phyloP scores from a whole-genome alignment of 1,139 yeast genomes.

The Lodderomyces jiufengensis region DNA sequence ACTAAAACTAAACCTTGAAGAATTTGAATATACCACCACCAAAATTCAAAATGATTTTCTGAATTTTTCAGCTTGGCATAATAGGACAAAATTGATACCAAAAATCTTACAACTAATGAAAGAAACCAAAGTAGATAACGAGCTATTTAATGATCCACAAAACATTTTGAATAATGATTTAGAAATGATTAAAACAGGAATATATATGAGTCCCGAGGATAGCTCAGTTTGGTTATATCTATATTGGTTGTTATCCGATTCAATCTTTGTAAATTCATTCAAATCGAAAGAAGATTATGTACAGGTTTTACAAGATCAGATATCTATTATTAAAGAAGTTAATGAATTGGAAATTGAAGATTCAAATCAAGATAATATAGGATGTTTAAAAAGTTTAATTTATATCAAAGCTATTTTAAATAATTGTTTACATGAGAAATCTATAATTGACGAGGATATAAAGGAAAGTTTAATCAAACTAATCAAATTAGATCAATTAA shows the following conservation, averaged over 20 bases:
- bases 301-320: constrained; percentile 37
- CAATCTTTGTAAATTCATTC: constrained; percentile 37
- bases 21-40: constrained; percentile 72
- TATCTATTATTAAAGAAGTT: constrained; percentile 45
- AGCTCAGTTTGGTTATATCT: constrained; percentile 90
- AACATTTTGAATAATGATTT: constrained; percentile 56
- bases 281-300: constrained; percentile 20
- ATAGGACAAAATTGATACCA: constrained; percentile 69
- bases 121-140: constrained; percentile 14
- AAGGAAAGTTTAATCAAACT: constrained; percentile 37
- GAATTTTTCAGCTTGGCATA: constrained; percentile 96
- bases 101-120: constrained; percentile 33
- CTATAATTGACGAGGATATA: constrained; percentile 22
- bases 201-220: constrained; percentile 91
- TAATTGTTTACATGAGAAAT: constrained; percentile 8
- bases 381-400: constrained; percentile 63
- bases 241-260: constrained; percentile 70
- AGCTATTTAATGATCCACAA: constrained; percentile 24
- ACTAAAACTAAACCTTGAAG: constrained; percentile 38
- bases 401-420: constrained; percentile 37
- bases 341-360: constrained; percentile 61
- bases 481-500: constrained; percentile 62
- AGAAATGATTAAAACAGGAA: constrained; percentile 71
- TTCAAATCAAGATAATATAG: constrained; percentile 52
- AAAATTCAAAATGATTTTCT: constrained; percentile 82